Evolutionary conservation across 106 monocot genomes (phyloP).

Genomic region (Phalaenopsis aphrodite): DNA sequence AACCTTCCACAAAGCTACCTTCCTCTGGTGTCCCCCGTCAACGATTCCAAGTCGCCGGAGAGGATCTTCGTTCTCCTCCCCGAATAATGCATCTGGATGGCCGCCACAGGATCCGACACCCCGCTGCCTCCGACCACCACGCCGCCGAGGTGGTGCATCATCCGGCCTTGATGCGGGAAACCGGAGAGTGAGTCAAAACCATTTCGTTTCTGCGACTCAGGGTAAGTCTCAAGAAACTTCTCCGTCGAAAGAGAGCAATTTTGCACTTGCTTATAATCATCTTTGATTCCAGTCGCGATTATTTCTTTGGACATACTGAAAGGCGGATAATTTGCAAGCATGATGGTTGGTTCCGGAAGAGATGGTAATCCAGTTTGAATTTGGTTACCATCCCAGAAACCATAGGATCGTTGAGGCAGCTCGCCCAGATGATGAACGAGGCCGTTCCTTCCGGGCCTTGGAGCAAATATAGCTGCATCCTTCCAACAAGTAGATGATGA

Average conservation of each 20-base stretch:
- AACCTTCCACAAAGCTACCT: slow-evolving; percentile 21
- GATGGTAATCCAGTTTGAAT: slow-evolving; percentile 47
- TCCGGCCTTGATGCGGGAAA: slow-evolving; percentile 40
- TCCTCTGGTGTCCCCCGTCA: slow-evolving; percentile 34
- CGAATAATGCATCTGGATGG: slow-evolving; percentile 55
- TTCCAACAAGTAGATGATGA: background rate
- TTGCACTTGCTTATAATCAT: slow-evolving; percentile 23
- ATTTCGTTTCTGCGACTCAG: slow-evolving; percentile 29
- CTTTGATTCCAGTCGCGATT: background rate
- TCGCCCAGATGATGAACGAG: slow-evolving; percentile 16
- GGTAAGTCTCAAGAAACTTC: slow-evolving; percentile 12
- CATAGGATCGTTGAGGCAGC: slow-evolving; percentile 34
- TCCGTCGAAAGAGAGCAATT: slow-evolving; percentile 17
- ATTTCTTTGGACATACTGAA: slow-evolving; percentile 25
- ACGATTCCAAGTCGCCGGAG: slow-evolving; percentile 32
- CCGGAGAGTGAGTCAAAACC: slow-evolving; percentile 26
- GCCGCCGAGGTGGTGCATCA: slow-evolving; percentile 4
- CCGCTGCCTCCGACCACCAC: too few species aligned
- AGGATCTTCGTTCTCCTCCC: slow-evolving; percentile 20
- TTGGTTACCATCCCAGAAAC: slow-evolving; percentile 44
- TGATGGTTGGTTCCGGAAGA: slow-evolving; percentile 36
- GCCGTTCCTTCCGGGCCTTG: slow-evolving; percentile 6
- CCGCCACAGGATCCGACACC: slow-evolving; percentile 58
- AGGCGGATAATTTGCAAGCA: slow-evolving; percentile 48
- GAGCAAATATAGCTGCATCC: slow-evolving; percentile 5